A percentile compares a stretch with the other conserved stretches of the same genome.
These are phyloP conservation scores for Dichotomopilus funicola DNA, from an alignment of 2,329 filamentous ascomycete genomes.

Conservation along the genomic window DNA sequence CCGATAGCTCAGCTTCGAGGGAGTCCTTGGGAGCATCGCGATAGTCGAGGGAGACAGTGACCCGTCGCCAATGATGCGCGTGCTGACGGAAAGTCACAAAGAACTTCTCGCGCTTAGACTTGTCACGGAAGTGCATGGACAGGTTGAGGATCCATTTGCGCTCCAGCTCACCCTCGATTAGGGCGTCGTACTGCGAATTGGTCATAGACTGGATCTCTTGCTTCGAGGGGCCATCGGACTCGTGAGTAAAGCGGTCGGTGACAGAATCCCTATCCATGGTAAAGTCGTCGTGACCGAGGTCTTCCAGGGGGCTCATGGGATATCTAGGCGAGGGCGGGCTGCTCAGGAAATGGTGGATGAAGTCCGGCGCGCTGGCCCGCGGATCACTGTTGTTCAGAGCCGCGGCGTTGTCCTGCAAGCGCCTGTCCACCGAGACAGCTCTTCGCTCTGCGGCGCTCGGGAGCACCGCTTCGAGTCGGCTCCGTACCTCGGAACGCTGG, in stretches of 20 bases:
- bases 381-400: slow-evolving; percentile 33
- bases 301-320: slow-evolving; percentile 30
- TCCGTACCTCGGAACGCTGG: slow-evolving; percentile 72
- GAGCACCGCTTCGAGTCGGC: slow-evolving; percentile 61
- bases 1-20: slow-evolving; percentile 74
- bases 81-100: slow-evolving; percentile 89
- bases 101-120: slow-evolving; percentile 91
- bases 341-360: slow-evolving; percentile 31
- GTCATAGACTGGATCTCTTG: slow-evolving; percentile 44
- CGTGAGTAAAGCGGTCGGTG: neutral
- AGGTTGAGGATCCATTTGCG: slow-evolving; percentile 85
- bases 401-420: slow-evolving; percentile 32
- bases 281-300: slow-evolving; percentile 17
- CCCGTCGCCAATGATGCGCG: slow-evolving; percentile 71
- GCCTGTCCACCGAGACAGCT: slow-evolving; percentile 59
- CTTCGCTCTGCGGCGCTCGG: slow-evolving; percentile 61
- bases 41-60: slow-evolving; percentile 93
- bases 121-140: slow-evolving; percentile 96
- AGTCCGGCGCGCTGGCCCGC: slow-evolving; percentile 43
- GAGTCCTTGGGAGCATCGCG: slow-evolving; percentile 72
- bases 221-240: slow-evolving; percentile 28
- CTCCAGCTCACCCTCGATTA: slow-evolving; percentile 76
- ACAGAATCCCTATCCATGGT: slow-evolving; percentile 4
- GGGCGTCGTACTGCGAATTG: slow-evolving; percentile 51
- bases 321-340: slow-evolving; percentile 24